phyloP scores from a whole-genome alignment of 1,139 yeast genomes.

The Hemisphaericaspora subhashii region DNA sequence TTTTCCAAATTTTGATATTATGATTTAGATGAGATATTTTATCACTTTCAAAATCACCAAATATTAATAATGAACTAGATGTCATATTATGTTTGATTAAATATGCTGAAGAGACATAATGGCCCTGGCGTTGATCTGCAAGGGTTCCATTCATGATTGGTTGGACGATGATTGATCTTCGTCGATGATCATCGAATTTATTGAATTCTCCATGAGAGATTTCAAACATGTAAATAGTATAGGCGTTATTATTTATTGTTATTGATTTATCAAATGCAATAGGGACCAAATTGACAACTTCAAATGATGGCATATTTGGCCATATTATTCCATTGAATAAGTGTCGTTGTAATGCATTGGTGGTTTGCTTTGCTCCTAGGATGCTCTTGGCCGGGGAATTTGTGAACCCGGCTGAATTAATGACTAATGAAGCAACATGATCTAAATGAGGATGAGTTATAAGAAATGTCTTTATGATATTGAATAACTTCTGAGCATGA shows the following conservation, averaged over 20 bases:
- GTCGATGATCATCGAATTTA: conserved; percentile 6
- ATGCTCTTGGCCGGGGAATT: conserved; percentile 35
- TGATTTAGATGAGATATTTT: conserved; percentile 37
- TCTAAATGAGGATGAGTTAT: conserved; percentile 87
- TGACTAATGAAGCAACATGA: conserved; percentile 66
- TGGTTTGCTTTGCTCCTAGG: conserved; percentile 55
- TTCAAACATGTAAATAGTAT: conserved; percentile 32
- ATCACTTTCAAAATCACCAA: conserved; percentile 86
- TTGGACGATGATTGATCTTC: conserved; percentile 11
- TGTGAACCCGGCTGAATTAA: conserved; percentile 66
- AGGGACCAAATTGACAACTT: conserved; percentile 25
- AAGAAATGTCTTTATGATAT: conserved; percentile 45
- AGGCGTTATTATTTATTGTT: conserved; percentile 20
- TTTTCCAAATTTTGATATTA: conserved; percentile 57
- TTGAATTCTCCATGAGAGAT: conserved; percentile 40
- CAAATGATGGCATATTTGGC: conserved; percentile 64
- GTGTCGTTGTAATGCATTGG: conserved; percentile 51
- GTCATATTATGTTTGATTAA: conserved; percentile 39
- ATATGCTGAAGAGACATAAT: conserved; percentile 49
- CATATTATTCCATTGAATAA: conserved; percentile 76
- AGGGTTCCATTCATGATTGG: conserved; percentile 4
- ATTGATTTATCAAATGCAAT: conserved; percentile 19
- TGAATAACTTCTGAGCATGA: conserved; percentile 30
- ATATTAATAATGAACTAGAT: conserved; percentile 48
- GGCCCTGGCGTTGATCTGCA: conserved; percentile 7